phyloP scores from a whole-genome alignment of 2,329 filamentous ascomycete genomes.

The Drechslera avenae region DNA sequence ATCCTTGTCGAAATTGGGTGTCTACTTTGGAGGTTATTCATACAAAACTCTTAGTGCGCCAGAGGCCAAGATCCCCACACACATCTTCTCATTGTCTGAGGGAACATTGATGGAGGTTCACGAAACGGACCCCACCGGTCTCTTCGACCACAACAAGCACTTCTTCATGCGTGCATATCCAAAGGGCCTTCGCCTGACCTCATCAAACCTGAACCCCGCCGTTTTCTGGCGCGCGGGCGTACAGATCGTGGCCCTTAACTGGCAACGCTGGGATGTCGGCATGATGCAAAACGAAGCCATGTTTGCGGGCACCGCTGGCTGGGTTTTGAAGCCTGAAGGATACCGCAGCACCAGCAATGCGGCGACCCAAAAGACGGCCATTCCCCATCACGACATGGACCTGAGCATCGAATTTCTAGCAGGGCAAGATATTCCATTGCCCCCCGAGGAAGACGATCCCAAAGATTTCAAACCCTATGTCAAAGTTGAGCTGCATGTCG shows the following conservation, averaged over 20 bases:
- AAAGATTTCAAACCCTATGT: slow-evolving; percentile 74
- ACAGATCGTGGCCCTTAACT: slow-evolving; percentile 91
- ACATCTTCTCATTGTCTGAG: slow-evolving; percentile 69
- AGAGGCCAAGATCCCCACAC: slow-evolving; percentile 60
- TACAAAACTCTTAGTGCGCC: slow-evolving; percentile 73
- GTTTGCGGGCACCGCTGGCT: slow-evolving; percentile 81
- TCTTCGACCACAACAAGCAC: slow-evolving; percentile 82
- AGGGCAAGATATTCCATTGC: slow-evolving; percentile 75
- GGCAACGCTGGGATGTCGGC: slow-evolving; percentile 87
- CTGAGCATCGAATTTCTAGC: slow-evolving; percentile 75
- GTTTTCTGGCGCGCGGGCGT: slow-evolving; percentile 87
- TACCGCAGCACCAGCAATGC: slow-evolving; percentile 60
- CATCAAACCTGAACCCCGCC: slow-evolving; percentile 84
- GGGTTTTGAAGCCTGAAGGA: slow-evolving; percentile 80
- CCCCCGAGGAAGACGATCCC: slow-evolving; percentile 58
- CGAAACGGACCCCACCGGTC: slow-evolving; percentile 57
- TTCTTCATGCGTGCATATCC: slow-evolving; percentile 90
- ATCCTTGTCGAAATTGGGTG: slow-evolving; percentile 72
- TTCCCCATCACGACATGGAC: slow-evolving; percentile 62
- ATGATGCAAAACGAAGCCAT: slow-evolving; percentile 97
- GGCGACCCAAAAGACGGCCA: slow-evolving; percentile 52
- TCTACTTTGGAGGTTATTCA: slow-evolving; percentile 86
- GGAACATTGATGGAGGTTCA: slow-evolving; percentile 69
- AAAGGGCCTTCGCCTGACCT: slow-evolving; percentile 77
- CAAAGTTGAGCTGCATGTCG: slow-evolving; percentile 80